Evolutionary conservation across 1,284 basidiomycete genomes (phyloP).

Genomic region (Pseudozyma tsukubaensis): DNA sequence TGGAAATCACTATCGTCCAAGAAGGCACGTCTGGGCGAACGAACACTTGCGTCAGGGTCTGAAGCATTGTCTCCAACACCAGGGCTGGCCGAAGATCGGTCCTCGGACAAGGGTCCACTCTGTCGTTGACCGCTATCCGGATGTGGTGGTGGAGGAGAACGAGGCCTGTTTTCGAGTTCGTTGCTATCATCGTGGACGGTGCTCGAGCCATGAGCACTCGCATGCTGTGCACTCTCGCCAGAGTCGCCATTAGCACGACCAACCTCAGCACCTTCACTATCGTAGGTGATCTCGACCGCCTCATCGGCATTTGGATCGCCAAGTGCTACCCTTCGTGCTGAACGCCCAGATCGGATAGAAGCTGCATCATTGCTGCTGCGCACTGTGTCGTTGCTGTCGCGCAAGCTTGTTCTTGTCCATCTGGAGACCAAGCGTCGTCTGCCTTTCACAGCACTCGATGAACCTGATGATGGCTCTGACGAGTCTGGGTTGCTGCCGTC

Average conservation of each 20-base stretch:
- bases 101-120: neutral
- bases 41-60: slow-evolving; percentile 10
- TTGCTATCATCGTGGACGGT: slow-evolving; percentile 2
- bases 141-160: slow-evolving; percentile 48
- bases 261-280: slow-evolving; percentile 12
- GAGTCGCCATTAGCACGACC: neutral
- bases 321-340: slow-evolving; percentile 18
- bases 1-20: slow-evolving; percentile 52
- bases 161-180: slow-evolving; percentile 6
- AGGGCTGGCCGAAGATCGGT: slow-evolving; percentile 11
- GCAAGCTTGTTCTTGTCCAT: slow-evolving; percentile 35
- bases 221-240: slow-evolving; percentile 1
- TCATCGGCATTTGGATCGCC: slow-evolving; percentile 25
- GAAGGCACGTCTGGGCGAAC: slow-evolving; percentile 9
- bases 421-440: slow-evolving; percentile 37
- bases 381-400: slow-evolving; percentile 33
- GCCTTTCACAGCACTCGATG: slow-evolving; percentile 41
- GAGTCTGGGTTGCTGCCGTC: slow-evolving; percentile 22
- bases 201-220: slow-evolving; percentile 3
- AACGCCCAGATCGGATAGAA: slow-evolving; percentile 29
- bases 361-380: slow-evolving; percentile 27
- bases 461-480: slow-evolving; percentile 39
- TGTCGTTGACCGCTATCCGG: slow-evolving; percentile 17
- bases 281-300: slow-evolving; percentile 41
- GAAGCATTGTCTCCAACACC: neutral